A percentile compares a stretch with the other conserved stretches of the same genome.
Evolutionary conservation across 257 asterid genomes (phyloP).

Genomic region (Solanum ossicruentum): DNA sequence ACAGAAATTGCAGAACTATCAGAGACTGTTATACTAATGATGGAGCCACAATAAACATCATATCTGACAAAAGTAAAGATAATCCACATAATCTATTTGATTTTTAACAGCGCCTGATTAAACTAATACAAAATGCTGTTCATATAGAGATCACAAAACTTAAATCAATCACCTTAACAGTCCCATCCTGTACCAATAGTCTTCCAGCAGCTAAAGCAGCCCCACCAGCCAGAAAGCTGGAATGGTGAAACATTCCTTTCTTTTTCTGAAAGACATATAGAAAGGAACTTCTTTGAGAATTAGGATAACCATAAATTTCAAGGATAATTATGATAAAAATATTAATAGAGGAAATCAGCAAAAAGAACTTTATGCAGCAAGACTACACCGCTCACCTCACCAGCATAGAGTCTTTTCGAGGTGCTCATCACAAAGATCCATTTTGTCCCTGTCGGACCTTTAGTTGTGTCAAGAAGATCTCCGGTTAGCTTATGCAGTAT

Average conservation of each 20-base stretch:
- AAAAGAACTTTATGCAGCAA: neutral
- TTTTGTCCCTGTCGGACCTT: constrained; percentile 38
- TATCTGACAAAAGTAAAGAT: neutral
- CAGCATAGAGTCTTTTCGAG: constrained; percentile 56
- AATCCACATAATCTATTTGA: neutral
- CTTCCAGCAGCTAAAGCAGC: constrained; percentile 95
- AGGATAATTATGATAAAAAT: neutral
- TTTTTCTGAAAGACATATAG: constrained; percentile 45
- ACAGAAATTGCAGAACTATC: neutral
- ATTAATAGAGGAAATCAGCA: neutral
- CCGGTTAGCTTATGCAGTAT: constrained; percentile 41
- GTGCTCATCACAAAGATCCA: constrained; percentile 99
- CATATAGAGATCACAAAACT: neutral
- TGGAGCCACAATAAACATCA: neutral
- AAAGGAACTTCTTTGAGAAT: neutral
- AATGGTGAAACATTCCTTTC: constrained; percentile 90
- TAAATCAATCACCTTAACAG: constrained; percentile 39
- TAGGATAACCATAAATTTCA: neutral
- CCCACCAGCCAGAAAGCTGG: constrained; percentile 98
- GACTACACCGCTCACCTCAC: constrained; percentile 42
- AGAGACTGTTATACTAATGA: neutral
- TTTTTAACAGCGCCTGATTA: neutral
- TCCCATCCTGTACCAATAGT: constrained; percentile 55
- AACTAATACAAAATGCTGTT: neutral
- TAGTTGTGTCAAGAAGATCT: constrained; percentile 44